Base-by-base conservation (phyloP, 106 monocot genomes). In the Amphibolis antarctica region DNA sequence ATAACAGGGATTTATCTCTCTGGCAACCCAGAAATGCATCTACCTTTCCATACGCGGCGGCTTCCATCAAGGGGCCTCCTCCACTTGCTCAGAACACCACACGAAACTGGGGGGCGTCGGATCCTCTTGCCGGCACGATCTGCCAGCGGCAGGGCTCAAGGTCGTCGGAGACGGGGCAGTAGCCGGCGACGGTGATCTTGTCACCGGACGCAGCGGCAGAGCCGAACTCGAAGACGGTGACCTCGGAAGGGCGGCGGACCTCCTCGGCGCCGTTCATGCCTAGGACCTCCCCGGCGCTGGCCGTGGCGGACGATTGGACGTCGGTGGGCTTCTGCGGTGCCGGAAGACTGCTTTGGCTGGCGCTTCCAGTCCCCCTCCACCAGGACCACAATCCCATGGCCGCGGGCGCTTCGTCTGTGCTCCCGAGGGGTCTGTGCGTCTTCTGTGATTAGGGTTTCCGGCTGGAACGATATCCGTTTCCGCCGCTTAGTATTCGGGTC, bases 21-120 rank as follows among this genome's bases (percentile, higher is more conserved):
- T n/a, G n/a, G n/a, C n/a, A n/a, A n/a, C n/a, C n/a, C n/a, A n/a
- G n/a, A n/a, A n/a, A n/a, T n/a, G n/a, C n/a, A n/a, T n/a, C n/a
- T n/a, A n/a, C n/a, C n/a, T n/a, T n/a, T n/a, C n/a, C n/a, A n/a
- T n/a, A n/a, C n/a, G n/a, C n/a, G n/a, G n/a, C n/a, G n/a, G n/a
- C n/a, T n/a, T n/a, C n/a, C n/a, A n/a, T n/a, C n/a, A n/a, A n/a
- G n/a, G n/a, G n/a, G n/a, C n/a, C n/a, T n/a, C n/a, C n/a, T n/a
- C n/a, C n/a, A n/a, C n/a, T n/a, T n/a, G n/a, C n/a, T 74, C 67
- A 75, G 49, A 75, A 75, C 20, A 75, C 75, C 17, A 75, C 75
- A 26, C 75, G 75, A 62, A 75, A 75, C 55, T 75, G 75, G 2
- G 75, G 75, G 13, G 75, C 75, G 61, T 75, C 68, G 62, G 62